Percentiles rank a stretch among this genome's conserved stretches.
phyloP scores from a whole-genome alignment of 306 rosid species.

The Mimosa bimucronata region DNA sequence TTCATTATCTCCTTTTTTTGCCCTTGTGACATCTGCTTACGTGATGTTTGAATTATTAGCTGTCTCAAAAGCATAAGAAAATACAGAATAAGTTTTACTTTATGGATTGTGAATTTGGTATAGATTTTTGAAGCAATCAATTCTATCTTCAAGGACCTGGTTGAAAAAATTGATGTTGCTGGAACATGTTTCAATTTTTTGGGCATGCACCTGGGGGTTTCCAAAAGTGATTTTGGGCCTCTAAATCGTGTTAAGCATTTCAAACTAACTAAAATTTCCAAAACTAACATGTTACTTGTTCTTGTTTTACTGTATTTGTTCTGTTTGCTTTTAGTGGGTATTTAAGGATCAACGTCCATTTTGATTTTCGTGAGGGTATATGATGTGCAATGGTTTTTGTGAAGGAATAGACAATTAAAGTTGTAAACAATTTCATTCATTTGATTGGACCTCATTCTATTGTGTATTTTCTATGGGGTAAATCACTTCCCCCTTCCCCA shows the following conservation, averaged over 20 bases:
- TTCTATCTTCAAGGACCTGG: background rate
- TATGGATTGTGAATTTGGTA: background rate
- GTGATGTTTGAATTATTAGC: slow-evolving; percentile 18
- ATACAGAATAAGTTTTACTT: background rate
- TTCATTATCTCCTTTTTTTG: slow-evolving; percentile 20
- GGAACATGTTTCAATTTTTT: background rate
- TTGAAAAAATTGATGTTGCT: background rate
- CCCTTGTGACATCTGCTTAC: background rate
- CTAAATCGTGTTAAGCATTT: background rate
- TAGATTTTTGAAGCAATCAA: background rate
- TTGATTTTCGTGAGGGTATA: background rate
- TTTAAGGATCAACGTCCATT: too few relatives aligned
- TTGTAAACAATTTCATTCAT: slow-evolving; percentile 14
- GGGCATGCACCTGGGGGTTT: background rate
- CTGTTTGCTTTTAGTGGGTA: background rate
- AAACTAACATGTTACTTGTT: background rate
- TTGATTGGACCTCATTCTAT: slow-evolving; percentile 7
- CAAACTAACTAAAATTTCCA: background rate
- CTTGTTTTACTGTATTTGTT: background rate
- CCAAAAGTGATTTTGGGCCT: background rate
- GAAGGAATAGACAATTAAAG: background rate
- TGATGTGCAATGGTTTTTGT: background rate
- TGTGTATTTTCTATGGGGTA: slow-evolving; percentile 8
- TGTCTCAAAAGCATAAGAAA: slow-evolving; percentile 11
- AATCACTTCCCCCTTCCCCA: background rate